phyloP scores from a whole-genome alignment of 345 rosid species.

The Trapa incisa region DNA sequence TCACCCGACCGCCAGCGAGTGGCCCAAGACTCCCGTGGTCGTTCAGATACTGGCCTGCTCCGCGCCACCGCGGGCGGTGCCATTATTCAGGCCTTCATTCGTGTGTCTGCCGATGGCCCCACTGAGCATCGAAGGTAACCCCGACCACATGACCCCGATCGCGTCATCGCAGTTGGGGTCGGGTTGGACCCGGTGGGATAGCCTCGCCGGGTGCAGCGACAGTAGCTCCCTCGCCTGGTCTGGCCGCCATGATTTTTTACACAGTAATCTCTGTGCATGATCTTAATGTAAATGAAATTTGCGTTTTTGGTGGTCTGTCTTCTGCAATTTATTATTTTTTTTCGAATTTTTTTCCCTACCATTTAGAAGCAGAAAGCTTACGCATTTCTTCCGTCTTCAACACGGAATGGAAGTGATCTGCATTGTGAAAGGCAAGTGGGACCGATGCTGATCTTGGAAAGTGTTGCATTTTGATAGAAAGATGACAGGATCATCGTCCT shows the following conservation, averaged over 20 bases:
- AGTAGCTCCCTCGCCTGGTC: constrained; percentile 12
- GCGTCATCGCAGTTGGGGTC: constrained; percentile 17
- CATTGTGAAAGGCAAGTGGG: too few species aligned
- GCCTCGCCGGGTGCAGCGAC: constrained; percentile 14
- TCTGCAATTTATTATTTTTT: too few species aligned
- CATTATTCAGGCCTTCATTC: constrained; percentile 38
- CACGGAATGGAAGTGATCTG: too few species aligned
- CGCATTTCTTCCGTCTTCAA: too few species aligned
- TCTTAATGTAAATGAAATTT: too few species aligned
- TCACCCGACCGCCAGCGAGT: constrained; percentile 33
- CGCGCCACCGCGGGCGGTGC: constrained; percentile 23
- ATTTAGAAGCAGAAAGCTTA: too few species aligned
- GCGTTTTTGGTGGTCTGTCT: too few species aligned
- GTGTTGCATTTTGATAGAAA: too few species aligned
- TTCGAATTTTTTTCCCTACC: too few species aligned
- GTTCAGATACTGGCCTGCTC: constrained; percentile 30
- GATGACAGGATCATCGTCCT: neutral
- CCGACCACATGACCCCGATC: constrained; percentile 16
- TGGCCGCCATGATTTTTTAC: too few species aligned
- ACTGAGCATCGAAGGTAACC: constrained; percentile 3
- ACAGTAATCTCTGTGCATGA: too few species aligned
- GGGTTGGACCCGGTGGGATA: constrained; percentile 31
- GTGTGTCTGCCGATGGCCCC: constrained; percentile 22
- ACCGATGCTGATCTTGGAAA: neutral
- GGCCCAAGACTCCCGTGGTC: constrained; percentile 34